Evolutionary conservation across 164 flowering plant species (phyloP), one percentile per base, ranked within the genome.

Genomic region (Annona squamosa): DNA sequence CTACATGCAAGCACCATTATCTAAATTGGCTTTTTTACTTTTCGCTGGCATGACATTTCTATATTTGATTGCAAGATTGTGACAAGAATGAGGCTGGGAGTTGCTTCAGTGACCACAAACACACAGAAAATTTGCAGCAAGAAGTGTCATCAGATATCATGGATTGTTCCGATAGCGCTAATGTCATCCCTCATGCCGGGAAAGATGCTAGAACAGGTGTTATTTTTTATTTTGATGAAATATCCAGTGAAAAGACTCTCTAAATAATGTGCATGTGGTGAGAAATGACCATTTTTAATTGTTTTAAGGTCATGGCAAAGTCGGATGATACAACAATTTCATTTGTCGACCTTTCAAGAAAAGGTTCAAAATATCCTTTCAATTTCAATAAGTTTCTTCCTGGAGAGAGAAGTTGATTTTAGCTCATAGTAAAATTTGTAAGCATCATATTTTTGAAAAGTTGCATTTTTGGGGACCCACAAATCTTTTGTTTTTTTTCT

Each of bases 81-180:
- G 59, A 52, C 13, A 16, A 52, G 59, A 16, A 7, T 52, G 3
- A 52, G 59, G 59, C 7, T 52, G 13, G 9, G 13, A 52, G 59
- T 16, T 52, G 7, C 59, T 52, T 52, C 59, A 52, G 13, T 52
- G 59, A 78, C 76, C 44, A 52, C 3, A 81, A 76, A 74, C 76
- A 71, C 48, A 69, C 67, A 77, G 72, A 64, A 65, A 74, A 44
- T 74, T 80, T 70, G 72, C 71, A 57, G 44, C 74, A 77, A 43
- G 62, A 72, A 59, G 62, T 78, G 42, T 69, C 74, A 52, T 64
- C 80, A 82, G 87, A 86, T 86, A 59, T 65, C 56, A 26, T 65
- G 44, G 13, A 47, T 44, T 52, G 59, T 52, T 10, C 59, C 13
- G 13, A 4, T 62, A 19, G 47, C 9, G 48, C 46, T 42, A 4